These are phyloP conservation scores for Pseudotsuga menziesii DNA, from an alignment of 75 land plant genomes.

Conservation along the genomic window DNA sequence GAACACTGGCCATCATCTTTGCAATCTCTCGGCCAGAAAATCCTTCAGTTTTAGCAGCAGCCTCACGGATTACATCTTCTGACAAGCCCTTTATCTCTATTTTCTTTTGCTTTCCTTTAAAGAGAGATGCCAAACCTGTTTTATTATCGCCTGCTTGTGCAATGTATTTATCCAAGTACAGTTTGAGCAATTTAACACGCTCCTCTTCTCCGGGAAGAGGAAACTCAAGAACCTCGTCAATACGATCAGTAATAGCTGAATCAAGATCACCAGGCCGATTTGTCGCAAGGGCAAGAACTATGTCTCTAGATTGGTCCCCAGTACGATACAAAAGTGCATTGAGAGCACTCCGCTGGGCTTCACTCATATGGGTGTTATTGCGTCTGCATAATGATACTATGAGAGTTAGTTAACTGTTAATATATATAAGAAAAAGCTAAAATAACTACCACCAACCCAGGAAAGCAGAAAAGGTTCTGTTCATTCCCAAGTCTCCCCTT, in stretches of 20 bases:
- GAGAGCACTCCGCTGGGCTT: slow-evolving; percentile 95
- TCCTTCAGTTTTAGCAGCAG: slow-evolving; percentile 78
- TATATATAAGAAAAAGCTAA: too few relatives aligned
- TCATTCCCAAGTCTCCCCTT: too few relatives aligned
- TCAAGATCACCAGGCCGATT: slow-evolving; percentile 96
- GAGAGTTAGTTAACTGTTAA: too few relatives aligned
- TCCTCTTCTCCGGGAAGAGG: slow-evolving; percentile 90
- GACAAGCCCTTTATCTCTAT: slow-evolving; percentile 66
- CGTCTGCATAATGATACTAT: slow-evolving; percentile 54
- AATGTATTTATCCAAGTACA: slow-evolving; percentile 77
- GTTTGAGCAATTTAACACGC: slow-evolving; percentile 71
- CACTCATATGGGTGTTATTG: slow-evolving; percentile 88
- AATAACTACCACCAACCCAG: too few relatives aligned
- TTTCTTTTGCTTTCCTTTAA: slow-evolving; percentile 53
- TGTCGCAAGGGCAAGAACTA: slow-evolving; percentile 90
- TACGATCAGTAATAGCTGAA: slow-evolving; percentile 81
- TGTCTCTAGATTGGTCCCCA: slow-evolving; percentile 94
- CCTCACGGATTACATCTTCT: slow-evolving; percentile 78
- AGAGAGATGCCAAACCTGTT: slow-evolving; percentile 21
- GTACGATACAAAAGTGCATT: slow-evolving; percentile 94
- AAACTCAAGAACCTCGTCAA: slow-evolving; percentile 93
- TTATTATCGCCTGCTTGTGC: slow-evolving; percentile 20
- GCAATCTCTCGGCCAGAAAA: slow-evolving; percentile 99
- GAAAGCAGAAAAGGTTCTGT: too few relatives aligned
- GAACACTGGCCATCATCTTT: slow-evolving; percentile 87